Evolutionary conservation across 768 basidiomycete genomes (phyloP), one percentile per base, ranked within the genome.

Genomic region (Auricularia cornea): DNA sequence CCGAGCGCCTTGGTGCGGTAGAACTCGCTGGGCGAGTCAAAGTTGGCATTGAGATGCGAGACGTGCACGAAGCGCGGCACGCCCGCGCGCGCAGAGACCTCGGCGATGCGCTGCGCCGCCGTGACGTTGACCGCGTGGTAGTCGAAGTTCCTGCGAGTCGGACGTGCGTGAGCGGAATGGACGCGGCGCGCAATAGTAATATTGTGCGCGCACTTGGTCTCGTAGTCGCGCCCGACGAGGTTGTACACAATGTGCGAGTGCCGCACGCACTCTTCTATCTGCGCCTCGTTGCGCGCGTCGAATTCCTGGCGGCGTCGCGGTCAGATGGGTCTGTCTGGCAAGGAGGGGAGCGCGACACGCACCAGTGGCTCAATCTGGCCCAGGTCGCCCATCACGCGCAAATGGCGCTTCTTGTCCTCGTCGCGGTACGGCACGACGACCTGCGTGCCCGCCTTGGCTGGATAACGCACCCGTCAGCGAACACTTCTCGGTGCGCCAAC

Each of bases 181-280:
- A n/a, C n/a, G n/a, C n/a, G n/a, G n/a, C n/a, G n/a, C n/a, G n/a
- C n/a, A n/a, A n/a, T n/a, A n/a, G n/a, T n/a, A n/a, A n/a, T n/a
- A 32, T 11, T 57, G 23, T 20, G 20, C 33, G 72, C 83, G 60
- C 69, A 96, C 96, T 96, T 96, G 65, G 97, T 99, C 78, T 92
- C 90, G 72, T 88, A 96, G 73, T 98, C 92, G 60, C 95, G 81
- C 23, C 96, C 94, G 60, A 91, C 88, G 63, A 98, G 88, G 77
- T 98, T 98, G 80, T 94, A 97, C 26, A 99, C 97, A 3, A 89
- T 90, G 73, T 98, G 93, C 23, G 96, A 98, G 75, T 97, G 94
- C 67, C 92, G 82, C 64, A 98, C 73, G 74, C 94, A 97, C 73
- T 98, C 96, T 41, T 85, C 91, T 68, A 95, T 97, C 71, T 95